These are phyloP conservation scores for Suillus subluteus DNA, from an alignment of 768 basidiomycete genomes.

Conservation along the genomic window DNA sequence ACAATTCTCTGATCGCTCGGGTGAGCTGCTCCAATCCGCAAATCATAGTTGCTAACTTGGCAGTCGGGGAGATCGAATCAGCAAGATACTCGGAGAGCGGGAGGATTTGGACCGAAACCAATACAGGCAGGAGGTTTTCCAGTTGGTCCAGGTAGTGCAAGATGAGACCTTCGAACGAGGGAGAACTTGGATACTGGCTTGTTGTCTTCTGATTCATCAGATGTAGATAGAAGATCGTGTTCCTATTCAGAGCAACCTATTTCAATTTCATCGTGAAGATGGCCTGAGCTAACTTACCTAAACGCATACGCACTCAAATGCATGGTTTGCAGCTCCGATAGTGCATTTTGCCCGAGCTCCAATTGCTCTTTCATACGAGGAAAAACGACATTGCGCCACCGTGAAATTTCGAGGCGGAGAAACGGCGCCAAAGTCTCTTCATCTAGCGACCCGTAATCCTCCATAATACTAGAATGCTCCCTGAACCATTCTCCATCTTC, in stretches of 20 bases:
- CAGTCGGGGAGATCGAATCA: neutral
- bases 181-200: neutral
- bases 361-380: neutral
- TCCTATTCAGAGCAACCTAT: neutral
- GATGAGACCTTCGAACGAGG: neutral
- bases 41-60: neutral
- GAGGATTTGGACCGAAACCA: neutral
- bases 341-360: neutral
- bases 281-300: neutral
- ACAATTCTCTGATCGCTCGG: neutral
- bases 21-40: neutral
- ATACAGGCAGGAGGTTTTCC: neutral
- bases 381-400: neutral
- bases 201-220: neutral
- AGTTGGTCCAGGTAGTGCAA: neutral
- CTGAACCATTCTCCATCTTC: neutral
- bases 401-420: neutral
- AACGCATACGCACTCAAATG: neutral
- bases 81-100: neutral
- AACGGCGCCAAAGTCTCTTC: neutral
- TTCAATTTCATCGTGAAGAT: neutral
- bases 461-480: neutral
- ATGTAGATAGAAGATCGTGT: neutral
- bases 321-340: neutral
- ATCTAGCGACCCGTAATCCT: neutral